Base-by-base conservation (phyloP, 2,329 filamentous ascomycete species). In the Neofusicoccum parvum region DNA sequence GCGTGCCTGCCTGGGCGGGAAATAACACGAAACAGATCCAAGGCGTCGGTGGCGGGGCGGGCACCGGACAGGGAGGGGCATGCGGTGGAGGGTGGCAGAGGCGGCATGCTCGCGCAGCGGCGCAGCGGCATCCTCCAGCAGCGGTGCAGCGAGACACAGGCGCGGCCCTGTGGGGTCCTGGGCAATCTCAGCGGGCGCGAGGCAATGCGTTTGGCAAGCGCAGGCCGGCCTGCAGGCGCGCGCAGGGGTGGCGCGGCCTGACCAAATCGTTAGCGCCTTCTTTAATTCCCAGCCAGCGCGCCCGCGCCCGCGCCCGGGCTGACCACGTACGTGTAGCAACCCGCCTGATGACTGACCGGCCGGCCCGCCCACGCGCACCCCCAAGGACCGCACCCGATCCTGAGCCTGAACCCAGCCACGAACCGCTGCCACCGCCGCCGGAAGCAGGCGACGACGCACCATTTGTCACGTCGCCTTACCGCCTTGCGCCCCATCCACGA, bases 401-500 rank as follows among this genome's bases (percentile, higher is more conserved):
- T 27, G 50, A 39, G 12, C 27, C 27, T 50, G 48, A 50, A 34
- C 48, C 48, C 32, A 53, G 32, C 50, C 50, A 17, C 50, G 27
- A 34, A 23, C 48, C 48, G 14, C 23, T n/a, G 23, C 32, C 32
- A 9, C 27, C 14, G 14, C 50, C 37, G 50, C 50, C 50, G 50
- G 34, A 53, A 17, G 50, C 50, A 15, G 50, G 50, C 50, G 15
- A 20, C 56, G 41, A 36, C 41, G 41, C 43, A 48, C 43, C 32
- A 32, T 58, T 58, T 46, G 56, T 60, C 56, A 60, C 56, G 48
- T 60, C 41, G 41, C 45, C 56, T 34, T 46, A 36, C 56, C 56
- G 56, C 41, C 56, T 45, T 58, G 39, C 32, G 53, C 53, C 23
- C 49, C 23, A 23, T 50, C 11, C 11, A 27, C 23, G 45, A 3